Evolutionary conservation across 768 basidiomycete genomes (phyloP), one percentile per base, ranked within the genome.

Genomic region (Hygrophoropsis aurantiaca): DNA sequence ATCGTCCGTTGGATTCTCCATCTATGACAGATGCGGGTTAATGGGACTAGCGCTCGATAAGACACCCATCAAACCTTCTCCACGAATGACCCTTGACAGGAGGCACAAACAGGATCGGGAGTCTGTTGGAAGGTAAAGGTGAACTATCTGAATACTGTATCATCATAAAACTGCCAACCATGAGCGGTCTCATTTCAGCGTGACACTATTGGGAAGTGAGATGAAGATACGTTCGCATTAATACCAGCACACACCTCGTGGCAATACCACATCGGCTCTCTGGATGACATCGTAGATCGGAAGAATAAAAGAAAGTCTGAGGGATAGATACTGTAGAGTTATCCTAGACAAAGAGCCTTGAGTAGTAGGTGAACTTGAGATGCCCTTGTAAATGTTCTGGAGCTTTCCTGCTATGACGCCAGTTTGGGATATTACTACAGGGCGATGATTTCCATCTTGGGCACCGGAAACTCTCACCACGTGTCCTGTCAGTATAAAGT

Each of bases 131-230:
- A 39, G 50, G 11, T 46, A 42, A 18, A 24, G 27, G 38, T 44
- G 30, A 23, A 21, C 52, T 40, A 15, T 52, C 47, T 44, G 57
- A 41, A 18, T 24, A 8, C 49, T 26, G 42, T 49, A 33, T 42
- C 44, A 53, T 40, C 32, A 25, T 32, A 30, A 34, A 37, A 26
- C 11, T 36, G n/a, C 49, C 50, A 34, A 58, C 90, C 87, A 88
- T 90, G 38, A 93, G 69, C 1, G 92, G 90, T 43, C 85, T 72
- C 90, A 90, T 94, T 69, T 94, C 90, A 44, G 87, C 82, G 62
- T 84, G 77, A 60, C 93, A 95, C 92, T 94, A 59, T 11, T 26
- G 47, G 47, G 18, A 16, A 21, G 9, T 25, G 41, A 27, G 38
- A 49, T 36, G 32, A 5, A 7, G 15, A n/a, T n/a, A n/a, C n/a